Evolutionary conservation across 805 yeast genomes (phyloP), one percentile per base, ranked within the genome.

Genomic region (Hanseniaspora occidentalis): DNA sequence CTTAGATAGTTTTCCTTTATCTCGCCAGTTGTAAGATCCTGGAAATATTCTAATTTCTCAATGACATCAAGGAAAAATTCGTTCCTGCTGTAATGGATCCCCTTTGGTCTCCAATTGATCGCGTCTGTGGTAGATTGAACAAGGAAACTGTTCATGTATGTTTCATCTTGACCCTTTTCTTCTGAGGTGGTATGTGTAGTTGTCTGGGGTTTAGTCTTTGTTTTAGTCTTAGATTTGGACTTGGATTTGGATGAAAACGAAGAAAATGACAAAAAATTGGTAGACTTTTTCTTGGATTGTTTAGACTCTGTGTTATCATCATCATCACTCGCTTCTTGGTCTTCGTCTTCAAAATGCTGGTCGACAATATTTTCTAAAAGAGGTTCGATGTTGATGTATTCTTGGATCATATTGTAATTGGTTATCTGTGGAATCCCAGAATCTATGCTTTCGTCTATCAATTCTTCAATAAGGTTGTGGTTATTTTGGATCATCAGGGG

Each of bases 31-130:
- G 73, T 70, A 50, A 66, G 65, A 51, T 75, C 82, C 54, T 83
- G 77, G 38, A 77, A 64, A 63, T 84, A 74, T 45, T 78, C 77
- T 31, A 84, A 69, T 18, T 69, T 69, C 54, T 88, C 97, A 22
- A 79, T 71, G 24, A 86, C 84, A 58, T 88, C 95, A 47, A 88
- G 70, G 53, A 85, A 88, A 40, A 92, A 79, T 62, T 88, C 96
- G 60, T 88, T 88, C 56, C 84, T 86, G 49, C 79, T 76, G 60
- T 88, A 88, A 47, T 71, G 73, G 19, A 88, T 84, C 9, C 96
- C 96, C 47, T 83, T 92, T 31, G 89, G 83, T 58, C 97, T 74
- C 96, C 96, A 88, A 19, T 89, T 79, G 3, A 88, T 76, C 10
- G 82, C 73, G 51, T 76, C 79, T 9, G 86, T 80, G 14, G 86